These are phyloP conservation scores for Apophysomyces trapeziformis DNA, from an alignment of 371 early-diverging fungal species.

Conservation along the genomic window DNA sequence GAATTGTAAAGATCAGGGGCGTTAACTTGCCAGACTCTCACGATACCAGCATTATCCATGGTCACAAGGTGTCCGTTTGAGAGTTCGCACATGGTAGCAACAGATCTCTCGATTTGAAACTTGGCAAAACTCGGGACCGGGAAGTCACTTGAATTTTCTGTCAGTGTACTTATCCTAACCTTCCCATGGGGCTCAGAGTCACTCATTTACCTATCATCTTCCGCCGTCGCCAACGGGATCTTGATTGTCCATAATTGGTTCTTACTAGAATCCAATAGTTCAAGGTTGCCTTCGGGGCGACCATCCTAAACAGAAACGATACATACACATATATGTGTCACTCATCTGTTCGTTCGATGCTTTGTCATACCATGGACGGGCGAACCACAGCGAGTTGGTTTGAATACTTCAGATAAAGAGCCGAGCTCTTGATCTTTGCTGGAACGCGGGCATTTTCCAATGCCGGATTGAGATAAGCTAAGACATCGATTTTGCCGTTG, in stretches of 20 bases:
- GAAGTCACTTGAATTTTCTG: conserved; percentile 26
- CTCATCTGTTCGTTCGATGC: too few relatives aligned
- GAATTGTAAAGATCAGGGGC: conserved; percentile 59
- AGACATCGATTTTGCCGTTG: conserved; percentile 22
- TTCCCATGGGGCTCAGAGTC: too few relatives aligned
- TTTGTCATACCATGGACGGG: conserved; percentile 35
- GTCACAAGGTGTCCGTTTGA: conserved; percentile 69
- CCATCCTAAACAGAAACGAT: conserved; percentile 48
- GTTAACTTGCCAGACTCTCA: conserved; percentile 73
- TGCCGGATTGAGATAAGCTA: conserved; percentile 28
- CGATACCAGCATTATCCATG: conserved; percentile 68
- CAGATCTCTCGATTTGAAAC: conserved; percentile 56
- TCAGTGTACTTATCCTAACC: not conserved
- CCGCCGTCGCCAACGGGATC: conserved; percentile 64
- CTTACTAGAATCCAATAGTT: conserved; percentile 60
- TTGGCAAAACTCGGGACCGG: conserved; percentile 51
- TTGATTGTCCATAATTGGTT: conserved; percentile 65
- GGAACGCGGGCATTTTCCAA: conserved; percentile 14
- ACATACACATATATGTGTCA: too few relatives aligned
- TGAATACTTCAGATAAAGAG: conserved; percentile 50
- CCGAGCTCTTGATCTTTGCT: conserved; percentile 50
- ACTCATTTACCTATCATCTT: conserved; percentile 25
- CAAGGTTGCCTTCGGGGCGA: conserved; percentile 64
- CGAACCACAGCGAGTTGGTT: conserved; percentile 65
- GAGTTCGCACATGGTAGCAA: conserved; percentile 67